A percentile compares a stretch with the other conserved stretches of the same genome.
phyloP scores from a whole-genome alignment of 805 yeast species.

The Kregervanrija delftensis region DNA sequence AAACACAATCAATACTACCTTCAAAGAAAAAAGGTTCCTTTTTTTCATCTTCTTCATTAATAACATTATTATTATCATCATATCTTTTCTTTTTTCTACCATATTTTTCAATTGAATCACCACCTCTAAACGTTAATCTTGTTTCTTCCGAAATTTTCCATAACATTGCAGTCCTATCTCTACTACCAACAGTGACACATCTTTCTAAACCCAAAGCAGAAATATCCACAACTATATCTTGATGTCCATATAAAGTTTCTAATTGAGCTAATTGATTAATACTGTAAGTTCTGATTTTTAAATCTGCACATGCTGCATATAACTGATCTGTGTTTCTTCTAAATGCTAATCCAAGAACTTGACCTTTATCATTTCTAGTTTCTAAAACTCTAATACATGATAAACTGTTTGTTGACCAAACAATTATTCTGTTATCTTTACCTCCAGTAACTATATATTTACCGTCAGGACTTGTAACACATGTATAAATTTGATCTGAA shows the following conservation, averaged over 20 bases:
- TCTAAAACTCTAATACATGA: conserved; percentile 72
- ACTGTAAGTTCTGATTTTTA: conserved; percentile 81
- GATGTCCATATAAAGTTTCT: conserved; percentile 93
- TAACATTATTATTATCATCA: conserved; percentile 22
- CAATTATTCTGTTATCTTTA: conserved; percentile 66
- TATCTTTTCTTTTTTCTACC: conserved; percentile 29
- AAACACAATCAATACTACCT: conserved; percentile 85
- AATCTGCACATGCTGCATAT: conserved; percentile 89
- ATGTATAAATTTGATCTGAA: conserved; percentile 63
- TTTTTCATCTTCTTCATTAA: conserved; percentile 13
- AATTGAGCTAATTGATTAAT: conserved; percentile 81
- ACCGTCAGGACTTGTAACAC: conserved; percentile 85
- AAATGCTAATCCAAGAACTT: conserved; percentile 66
- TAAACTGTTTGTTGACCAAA: conserved; percentile 81
- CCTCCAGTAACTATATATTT: conserved; percentile 89
- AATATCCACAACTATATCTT: conserved; percentile 79
- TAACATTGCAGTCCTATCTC: conserved; percentile 90
- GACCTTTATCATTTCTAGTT: conserved; percentile 64
- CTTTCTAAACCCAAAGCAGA: conserved; percentile 79
- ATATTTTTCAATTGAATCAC: conserved; percentile 46
- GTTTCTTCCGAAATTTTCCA: conserved; percentile 98
- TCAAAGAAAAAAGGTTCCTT: conserved; percentile 44
- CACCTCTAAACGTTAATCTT: conserved; percentile 88
- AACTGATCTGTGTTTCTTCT: conserved; percentile 77
- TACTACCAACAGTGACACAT: conserved; percentile 91